A percentile compares a stretch with the other conserved stretches of the same genome.
These are phyloP conservation scores for Grigorovia jiainica DNA, from an alignment of 805 yeast species.

Conservation along the genomic window DNA sequence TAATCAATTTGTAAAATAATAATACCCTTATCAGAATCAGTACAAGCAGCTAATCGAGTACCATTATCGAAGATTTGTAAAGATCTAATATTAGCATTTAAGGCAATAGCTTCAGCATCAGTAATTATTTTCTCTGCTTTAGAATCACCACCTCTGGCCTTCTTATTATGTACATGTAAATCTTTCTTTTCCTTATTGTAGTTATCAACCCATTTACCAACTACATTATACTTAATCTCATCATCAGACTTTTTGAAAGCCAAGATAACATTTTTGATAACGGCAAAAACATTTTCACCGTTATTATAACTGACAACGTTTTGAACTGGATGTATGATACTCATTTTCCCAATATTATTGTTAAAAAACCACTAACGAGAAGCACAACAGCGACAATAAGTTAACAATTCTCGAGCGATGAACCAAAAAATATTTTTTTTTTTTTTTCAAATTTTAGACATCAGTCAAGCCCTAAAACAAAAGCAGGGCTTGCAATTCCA, in stretches of 20 bases:
- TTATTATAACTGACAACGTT: slow-evolving; percentile 36
- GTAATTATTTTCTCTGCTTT: slow-evolving; percentile 56
- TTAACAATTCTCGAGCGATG: no score
- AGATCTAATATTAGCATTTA: slow-evolving; percentile 59
- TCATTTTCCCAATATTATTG: no score
- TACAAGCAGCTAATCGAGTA: slow-evolving; percentile 50
- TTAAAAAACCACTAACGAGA: no score
- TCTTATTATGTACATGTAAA: slow-evolving; percentile 36
- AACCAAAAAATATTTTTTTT: no score
- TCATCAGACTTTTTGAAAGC: slow-evolving; percentile 34
- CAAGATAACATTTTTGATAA: slow-evolving; percentile 50
- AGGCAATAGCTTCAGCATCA: slow-evolving; percentile 8
- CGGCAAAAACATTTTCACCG: slow-evolving; percentile 43
- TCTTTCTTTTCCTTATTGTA: slow-evolving; percentile 33
- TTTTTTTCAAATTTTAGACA: no score
- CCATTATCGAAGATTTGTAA: slow-evolving; percentile 47
- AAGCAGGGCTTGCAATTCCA: no score
- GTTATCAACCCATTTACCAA: slow-evolving; percentile 57
- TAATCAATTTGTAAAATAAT: slow-evolving; percentile 42
- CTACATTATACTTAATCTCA: slow-evolving; percentile 25
- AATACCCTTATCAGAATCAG: slow-evolving; percentile 78
- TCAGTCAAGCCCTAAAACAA: no score
- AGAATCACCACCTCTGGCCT: slow-evolving; percentile 37
- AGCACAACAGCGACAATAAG: no score
- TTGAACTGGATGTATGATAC: slow-evolving; percentile 65